phyloP scores from a whole-genome alignment of 495 filamentous ascomycete species.

The Aspergillus egyptiacus region DNA sequence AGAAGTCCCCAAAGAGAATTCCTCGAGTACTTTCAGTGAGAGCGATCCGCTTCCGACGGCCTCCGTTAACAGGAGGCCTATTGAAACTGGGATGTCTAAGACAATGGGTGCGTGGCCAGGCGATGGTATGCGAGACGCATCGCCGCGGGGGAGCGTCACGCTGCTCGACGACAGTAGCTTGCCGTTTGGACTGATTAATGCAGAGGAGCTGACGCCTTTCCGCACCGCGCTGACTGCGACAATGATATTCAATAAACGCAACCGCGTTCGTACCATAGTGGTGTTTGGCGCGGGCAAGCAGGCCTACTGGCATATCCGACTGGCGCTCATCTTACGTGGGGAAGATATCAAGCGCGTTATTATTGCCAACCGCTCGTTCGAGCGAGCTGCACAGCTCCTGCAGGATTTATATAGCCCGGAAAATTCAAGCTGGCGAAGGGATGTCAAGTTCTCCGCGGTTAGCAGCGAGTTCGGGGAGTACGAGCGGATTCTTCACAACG shows the following conservation, averaged over 20 bases:
- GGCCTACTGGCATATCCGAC: slow-evolving; percentile 88
- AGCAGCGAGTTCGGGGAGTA: slow-evolving; percentile 70
- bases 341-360: slow-evolving; percentile 67
- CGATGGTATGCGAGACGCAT: slow-evolving; percentile 47
- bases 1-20: slow-evolving; percentile 18
- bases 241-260: slow-evolving; percentile 66
- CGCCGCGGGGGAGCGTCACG: slow-evolving; percentile 71
- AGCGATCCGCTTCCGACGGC: slow-evolving; percentile 27
- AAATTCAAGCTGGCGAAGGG: slow-evolving; percentile 47
- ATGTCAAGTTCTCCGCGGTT: slow-evolving; percentile 63
- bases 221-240: slow-evolving; percentile 81
- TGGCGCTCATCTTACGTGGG: slow-evolving; percentile 69
- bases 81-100: slow-evolving; percentile 25
- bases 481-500: slow-evolving; percentile 55
- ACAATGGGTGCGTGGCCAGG: slow-evolving; percentile 38
- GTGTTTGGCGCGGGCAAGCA: slow-evolving; percentile 90
- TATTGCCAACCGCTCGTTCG: slow-evolving; percentile 71
- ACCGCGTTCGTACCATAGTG: slow-evolving; percentile 61
- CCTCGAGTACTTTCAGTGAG: slow-evolving; percentile 10
- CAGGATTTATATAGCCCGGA: slow-evolving; percentile 49
- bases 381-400: slow-evolving; percentile 50
- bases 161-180: slow-evolving; percentile 61
- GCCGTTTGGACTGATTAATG: slow-evolving; percentile 75
- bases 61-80: slow-evolving; percentile 31
- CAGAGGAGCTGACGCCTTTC: slow-evolving; percentile 83